Base-by-base conservation (phyloP, 2,329 filamentous ascomycete species). In the Penicillium griseofulvum region DNA sequence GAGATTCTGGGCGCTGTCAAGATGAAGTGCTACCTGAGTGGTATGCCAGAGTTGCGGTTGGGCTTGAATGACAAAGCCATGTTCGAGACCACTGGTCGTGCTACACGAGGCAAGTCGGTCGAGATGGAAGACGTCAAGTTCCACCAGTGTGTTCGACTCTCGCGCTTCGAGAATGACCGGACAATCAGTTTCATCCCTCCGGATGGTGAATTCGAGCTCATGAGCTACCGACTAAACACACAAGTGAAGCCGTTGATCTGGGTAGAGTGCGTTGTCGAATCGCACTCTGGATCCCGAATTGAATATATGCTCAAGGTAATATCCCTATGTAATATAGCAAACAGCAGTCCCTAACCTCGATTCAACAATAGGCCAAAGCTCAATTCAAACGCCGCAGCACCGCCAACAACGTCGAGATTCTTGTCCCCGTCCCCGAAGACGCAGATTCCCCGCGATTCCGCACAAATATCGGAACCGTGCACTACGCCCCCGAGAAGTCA, bases 61-160 rank as follows among this genome's bases (percentile, higher is more conserved):
- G 94, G 94, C 5, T 78, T 99, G 71, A 99, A 99, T 79, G 94
- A 99, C 80, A 99, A 99, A 78, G 94, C 91, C 74, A 99, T 99
- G 94, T 99, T 99, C 70, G 94, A 99, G 78, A 96, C 91, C 4
- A 99, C 94, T 0, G 94, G 94, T 28, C 84, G 94, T 58, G 91
- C 93, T 16, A 97, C 93, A 38, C 81, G 94, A 68, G 94, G 94
- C 57, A 99, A 99, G 77, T 90, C 94, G 10, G 94, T 99, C 61
- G 94, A 99, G 78, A 99, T 99, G 94, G 94, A 99, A 71, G 94
- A 99, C 67, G 94, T 99, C 76, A 99, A 99, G 70, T 99, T 99
- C 76, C 94, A 99, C 77, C 94, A 99, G 75, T 99, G 94, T 71
- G 94, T 99, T 61, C 87, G 94, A 60, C 82, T 99, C 62, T 95